Base-by-base conservation (phyloP, 768 basidiomycete genomes). In the Gymnopilus junonius region DNA sequence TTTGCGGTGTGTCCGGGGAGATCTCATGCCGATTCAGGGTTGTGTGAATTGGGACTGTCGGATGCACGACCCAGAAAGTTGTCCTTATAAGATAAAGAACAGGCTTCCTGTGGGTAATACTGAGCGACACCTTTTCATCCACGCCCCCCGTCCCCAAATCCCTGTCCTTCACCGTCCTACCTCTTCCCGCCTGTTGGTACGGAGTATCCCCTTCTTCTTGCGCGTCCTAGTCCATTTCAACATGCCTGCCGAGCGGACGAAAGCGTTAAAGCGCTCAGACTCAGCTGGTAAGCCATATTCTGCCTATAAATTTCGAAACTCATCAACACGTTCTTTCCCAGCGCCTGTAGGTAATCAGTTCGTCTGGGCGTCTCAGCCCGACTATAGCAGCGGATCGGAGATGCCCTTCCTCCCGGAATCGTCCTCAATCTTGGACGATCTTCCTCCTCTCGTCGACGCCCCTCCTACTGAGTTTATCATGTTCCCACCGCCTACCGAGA, bases 231-330 rank as follows among this genome's bases (percentile, higher is more conserved):
- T 43, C 53, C 29, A 37, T 59, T 34, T 7, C 35, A 46, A 43
- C n/a, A 77, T 77, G 76, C 76, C 76, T 68, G 76, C 70, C 12
- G 74, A 73, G n/a, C 69, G 76, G 62, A 67, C 74, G 11, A 74
- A 71, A 64, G 63, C 68, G 29, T 61, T 67, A 58, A 72, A 71
- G 25, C 65, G 70, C 35, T 54, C 70, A n/a, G 69, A 69, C 42
- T 71, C 72, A 37, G 66, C 67, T 58, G 69, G 69, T 73, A 50
- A 65, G 72, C 59, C 58, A 23, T 32, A 32, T 65, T 51, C 43
- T 40, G 29, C 35, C 40, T 55, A 62, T 53, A 31, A 14, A 8
- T 54, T 27, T 46, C 51, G 43, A 58, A 45, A 25, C 32, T 39
- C 34, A 61, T 50, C 54, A 35, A 50, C 64, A 62, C 58, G 63